These are phyloP conservation scores for Boletellus sp. DNA, from an alignment of 768 basidiomycete species.

Conservation along the genomic window DNA sequence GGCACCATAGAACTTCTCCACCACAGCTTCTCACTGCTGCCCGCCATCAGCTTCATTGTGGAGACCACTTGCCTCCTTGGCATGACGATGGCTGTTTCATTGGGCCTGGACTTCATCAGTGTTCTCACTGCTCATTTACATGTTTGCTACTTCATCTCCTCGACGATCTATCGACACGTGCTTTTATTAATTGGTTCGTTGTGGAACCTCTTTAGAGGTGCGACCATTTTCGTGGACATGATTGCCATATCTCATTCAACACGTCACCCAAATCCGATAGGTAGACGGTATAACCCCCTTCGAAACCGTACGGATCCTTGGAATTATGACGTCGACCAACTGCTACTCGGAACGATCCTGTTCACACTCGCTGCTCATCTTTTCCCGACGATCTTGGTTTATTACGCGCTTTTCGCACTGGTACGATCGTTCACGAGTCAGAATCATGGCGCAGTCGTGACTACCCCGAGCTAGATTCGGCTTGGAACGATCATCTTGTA, in stretches of 20 bases:
- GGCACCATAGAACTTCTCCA: conserved; percentile 18
- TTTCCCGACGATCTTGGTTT: conserved; percentile 81
- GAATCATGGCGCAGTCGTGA: background rate
- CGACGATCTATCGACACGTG: conserved; percentile 58
- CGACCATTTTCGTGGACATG: conserved; percentile 7
- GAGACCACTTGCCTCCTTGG: conserved; percentile 41
- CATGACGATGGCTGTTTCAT: conserved; percentile 63
- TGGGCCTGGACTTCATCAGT: conserved; percentile 62
- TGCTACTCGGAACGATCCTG: conserved; percentile 89
- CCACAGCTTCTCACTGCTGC: conserved; percentile 17
- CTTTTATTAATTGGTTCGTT: conserved; percentile 59
- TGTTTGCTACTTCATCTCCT: conserved; percentile 61
- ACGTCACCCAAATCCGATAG: conserved; percentile 37
- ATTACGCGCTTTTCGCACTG: conserved; percentile 76
- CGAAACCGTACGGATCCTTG: conserved; percentile 86
- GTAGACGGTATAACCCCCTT: conserved; percentile 84
- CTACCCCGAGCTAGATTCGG: conserved; percentile 39
- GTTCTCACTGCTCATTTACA: conserved; percentile 71
- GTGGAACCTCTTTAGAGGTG: conserved; percentile 91
- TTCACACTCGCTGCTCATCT: conserved; percentile 81
- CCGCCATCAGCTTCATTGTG: conserved; percentile 28
- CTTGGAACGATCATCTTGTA: conserved; percentile 55
- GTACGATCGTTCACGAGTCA: conserved; percentile 33
- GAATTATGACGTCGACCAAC: conserved; percentile 89
- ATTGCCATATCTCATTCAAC: background rate